Percentiles rank a stretch among this genome's conserved stretches.
Evolutionary conservation across 208 protist genomes (phyloP).

Genomic region (Leishmania amazonensis): DNA sequence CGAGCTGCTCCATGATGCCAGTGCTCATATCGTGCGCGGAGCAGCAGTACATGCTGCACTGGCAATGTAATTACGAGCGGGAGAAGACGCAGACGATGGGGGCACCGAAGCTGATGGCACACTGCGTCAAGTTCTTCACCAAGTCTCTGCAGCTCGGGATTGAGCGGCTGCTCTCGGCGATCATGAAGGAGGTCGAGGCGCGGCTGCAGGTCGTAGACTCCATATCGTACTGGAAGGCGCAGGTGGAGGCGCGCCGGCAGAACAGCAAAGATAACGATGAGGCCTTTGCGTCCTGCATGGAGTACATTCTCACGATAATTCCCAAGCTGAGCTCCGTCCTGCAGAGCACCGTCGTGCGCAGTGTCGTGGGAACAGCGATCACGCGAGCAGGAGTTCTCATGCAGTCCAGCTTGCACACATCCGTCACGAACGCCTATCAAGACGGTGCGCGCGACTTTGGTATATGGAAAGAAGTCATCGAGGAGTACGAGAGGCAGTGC

Average conservation of each 20-base stretch:
- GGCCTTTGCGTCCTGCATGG: conserved; percentile 64
- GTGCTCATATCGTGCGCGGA: conserved; percentile 85
- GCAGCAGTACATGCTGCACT: conserved; percentile 88
- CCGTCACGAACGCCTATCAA: conserved; percentile 52
- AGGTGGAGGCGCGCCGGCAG: conserved; percentile 46
- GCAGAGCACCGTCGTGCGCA: conserved; percentile 70
- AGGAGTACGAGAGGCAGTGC: conserved; percentile 66
- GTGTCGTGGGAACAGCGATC: conserved; percentile 78
- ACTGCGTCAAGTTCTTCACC: conserved; percentile 70
- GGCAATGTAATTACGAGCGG: conserved; percentile 67
- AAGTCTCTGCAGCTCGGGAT: conserved; percentile 81
- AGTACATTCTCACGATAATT: conserved; percentile 69
- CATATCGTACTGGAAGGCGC: conserved; percentile 70
- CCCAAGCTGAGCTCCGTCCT: conserved; percentile 66
- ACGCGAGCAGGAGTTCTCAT: conserved; percentile 61
- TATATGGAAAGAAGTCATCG: conserved; percentile 53
- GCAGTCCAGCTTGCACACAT: conserved; percentile 64
- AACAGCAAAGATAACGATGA: conserved; percentile 27
- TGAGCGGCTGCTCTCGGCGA: conserved; percentile 63
- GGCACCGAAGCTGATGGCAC: conserved; percentile 62
- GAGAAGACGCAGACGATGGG: conserved; percentile 67
- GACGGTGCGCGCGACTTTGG: conserved; percentile 61
- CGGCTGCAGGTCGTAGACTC: conserved; percentile 51
- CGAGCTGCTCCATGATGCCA: conserved; percentile 74
- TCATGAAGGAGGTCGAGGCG: conserved; percentile 61